phyloP scores from a whole-genome alignment of 2,329 filamentous ascomycete genomes.

The Botrytis elliptica region DNA sequence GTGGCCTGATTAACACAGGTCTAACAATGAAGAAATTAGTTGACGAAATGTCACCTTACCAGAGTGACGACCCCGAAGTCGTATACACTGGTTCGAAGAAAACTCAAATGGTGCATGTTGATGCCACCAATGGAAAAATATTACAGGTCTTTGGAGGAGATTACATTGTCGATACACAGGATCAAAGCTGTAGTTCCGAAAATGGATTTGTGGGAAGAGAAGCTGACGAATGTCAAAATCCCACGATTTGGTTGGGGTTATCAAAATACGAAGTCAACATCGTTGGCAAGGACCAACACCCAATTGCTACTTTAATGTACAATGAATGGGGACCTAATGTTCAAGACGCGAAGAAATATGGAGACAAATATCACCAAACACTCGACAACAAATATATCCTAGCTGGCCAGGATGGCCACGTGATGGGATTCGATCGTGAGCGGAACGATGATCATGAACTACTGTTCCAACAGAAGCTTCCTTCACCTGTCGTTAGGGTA shows the following conservation, averaged over 20 bases:
- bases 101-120: constrained; percentile 83
- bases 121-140: constrained; percentile 80
- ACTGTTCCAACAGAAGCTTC: constrained; percentile 67
- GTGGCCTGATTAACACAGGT: constrained; percentile 63
- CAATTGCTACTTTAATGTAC: constrained; percentile 86
- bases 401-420: constrained; percentile 77
- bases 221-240: constrained; percentile 73
- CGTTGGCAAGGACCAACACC: constrained; percentile 69
- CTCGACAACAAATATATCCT: constrained; percentile 90
- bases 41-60: constrained; percentile 77
- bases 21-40: constrained; percentile 83
- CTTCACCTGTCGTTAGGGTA: constrained; percentile 78
- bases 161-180: constrained; percentile 63
- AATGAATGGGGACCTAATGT: constrained; percentile 95
- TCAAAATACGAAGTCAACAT: constrained; percentile 91
- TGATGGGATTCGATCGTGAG: constrained; percentile 74
- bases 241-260: constrained; percentile 78
- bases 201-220: constrained; percentile 47
- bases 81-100: constrained; percentile 91
- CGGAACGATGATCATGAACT: constrained; percentile 35
- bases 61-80: constrained; percentile 70
- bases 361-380: constrained; percentile 68
- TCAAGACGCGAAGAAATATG: constrained; percentile 68
- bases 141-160: constrained; percentile 80
- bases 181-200: constrained; percentile 70